Evolutionary conservation across 805 yeast species (phyloP).

Genomic region (Candida patagonica): DNA sequence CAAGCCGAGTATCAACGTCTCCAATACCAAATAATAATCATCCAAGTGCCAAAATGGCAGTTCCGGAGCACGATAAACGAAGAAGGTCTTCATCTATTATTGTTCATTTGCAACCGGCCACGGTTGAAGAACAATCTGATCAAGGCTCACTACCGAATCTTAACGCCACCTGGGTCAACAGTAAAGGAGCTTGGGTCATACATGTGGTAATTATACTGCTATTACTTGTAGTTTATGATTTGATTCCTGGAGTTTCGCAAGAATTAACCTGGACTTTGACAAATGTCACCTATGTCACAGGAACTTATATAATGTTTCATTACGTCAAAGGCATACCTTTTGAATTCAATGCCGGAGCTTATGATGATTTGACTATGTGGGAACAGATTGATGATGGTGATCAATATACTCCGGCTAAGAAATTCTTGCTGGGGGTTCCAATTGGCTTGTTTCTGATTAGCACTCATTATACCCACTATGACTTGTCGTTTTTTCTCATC

Average conservation of each 20-base stretch:
- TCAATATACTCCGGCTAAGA: conserved; percentile 93
- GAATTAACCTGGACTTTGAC: conserved; percentile 93
- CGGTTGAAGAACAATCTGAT: conserved; percentile 83
- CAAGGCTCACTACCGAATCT: conserved; percentile 81
- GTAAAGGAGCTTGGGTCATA: conserved; percentile 89
- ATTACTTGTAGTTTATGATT: conserved; percentile 66
- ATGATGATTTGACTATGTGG: conserved; percentile 96
- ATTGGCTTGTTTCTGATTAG: conserved; percentile 74
- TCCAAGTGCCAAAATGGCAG: not conserved
- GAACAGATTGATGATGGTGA: conserved; percentile 95
- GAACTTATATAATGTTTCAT: conserved; percentile 93
- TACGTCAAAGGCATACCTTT: conserved; percentile 95
- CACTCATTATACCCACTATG: conserved; percentile 86
- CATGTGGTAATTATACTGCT: conserved; percentile 76
- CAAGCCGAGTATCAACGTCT: no score
- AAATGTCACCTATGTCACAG: conserved; percentile 79
- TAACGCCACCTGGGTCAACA: conserved; percentile 94
- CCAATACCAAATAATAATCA: no score
- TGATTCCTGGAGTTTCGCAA: conserved; percentile 69
- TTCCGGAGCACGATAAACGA: conserved; percentile 27
- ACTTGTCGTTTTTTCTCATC: conserved; percentile 64
- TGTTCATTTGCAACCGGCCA: conserved; percentile 89
- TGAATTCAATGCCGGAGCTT: conserved; percentile 94
- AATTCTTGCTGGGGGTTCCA: conserved; percentile 88
- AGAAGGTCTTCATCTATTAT: conserved; percentile 84